A percentile compares a stretch with the other conserved stretches of the same genome.
Conservation (phyloP, 257 asterid genomes). For the Lycium barbarum region DNA sequence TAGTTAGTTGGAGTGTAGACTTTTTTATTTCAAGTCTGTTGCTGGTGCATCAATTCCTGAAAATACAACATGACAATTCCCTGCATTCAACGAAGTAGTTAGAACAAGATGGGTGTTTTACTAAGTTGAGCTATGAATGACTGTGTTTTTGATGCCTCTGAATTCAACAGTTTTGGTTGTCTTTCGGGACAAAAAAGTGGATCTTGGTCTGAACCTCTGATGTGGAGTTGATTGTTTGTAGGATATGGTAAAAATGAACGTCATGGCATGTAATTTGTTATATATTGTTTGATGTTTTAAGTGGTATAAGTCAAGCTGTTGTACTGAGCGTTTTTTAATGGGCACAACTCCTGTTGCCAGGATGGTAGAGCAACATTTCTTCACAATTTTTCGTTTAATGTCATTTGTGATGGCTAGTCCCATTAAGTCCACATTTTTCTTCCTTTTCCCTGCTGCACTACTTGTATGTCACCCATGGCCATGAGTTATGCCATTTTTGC, state of each 20-base stretch:
- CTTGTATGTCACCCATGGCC: neutral
- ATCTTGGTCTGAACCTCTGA: neutral
- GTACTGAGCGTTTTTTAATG: neutral
- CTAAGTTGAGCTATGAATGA: neutral
- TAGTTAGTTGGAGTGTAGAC: no score
- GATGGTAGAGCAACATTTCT: neutral
- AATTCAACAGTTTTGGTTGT: neutral
- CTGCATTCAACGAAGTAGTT: no score
- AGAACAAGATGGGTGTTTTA: neutral
- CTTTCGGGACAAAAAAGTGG: neutral
- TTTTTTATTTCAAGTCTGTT: no score
- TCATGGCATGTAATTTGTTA: conserved; percentile 11
- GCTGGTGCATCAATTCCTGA: no score
- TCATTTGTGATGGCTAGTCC: neutral
- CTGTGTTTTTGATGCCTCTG: conserved; percentile 11
- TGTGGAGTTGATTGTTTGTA: neutral
- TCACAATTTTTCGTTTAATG: neutral
- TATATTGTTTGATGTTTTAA: neutral
- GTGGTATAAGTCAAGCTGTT: neutral
- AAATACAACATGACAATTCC: no score
- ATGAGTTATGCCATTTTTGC: conserved; percentile 20
- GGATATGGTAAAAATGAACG: neutral
- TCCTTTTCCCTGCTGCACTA: neutral
- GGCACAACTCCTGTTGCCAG: neutral
- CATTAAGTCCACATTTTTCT: neutral